Conservation (phyloP, 495 filamentous ascomycete genomes). For the Neurospora sp. region DNA sequence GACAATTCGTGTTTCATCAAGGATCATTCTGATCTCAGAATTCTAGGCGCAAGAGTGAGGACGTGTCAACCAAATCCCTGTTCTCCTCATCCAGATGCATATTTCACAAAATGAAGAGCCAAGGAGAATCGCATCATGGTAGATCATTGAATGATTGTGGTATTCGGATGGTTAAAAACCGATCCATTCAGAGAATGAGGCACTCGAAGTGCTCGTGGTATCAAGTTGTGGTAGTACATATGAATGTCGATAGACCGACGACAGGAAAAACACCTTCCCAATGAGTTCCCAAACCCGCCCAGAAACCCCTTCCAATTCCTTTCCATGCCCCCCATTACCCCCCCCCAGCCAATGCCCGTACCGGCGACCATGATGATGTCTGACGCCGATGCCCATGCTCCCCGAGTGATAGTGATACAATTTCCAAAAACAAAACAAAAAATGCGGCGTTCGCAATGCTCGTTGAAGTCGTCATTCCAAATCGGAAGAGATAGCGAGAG, state of each 20-base stretch:
- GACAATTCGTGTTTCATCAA: not conserved
- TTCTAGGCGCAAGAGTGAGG: not conserved
- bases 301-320: not conserved
- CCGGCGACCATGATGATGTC: not conserved
- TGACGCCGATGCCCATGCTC: conserved; percentile 1
- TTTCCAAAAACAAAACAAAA: not conserved
- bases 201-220: not conserved
- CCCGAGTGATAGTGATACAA: not conserved
- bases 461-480: conserved; percentile 12
- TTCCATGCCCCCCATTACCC: not conserved
- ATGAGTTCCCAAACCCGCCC: not conserved
- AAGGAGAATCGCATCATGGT: not conserved
- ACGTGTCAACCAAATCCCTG: not conserved
- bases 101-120: not conserved
- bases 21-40: not conserved
- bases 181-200: not conserved
- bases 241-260: not conserved
- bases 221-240: not conserved
- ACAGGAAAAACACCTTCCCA: not conserved
- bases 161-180: not conserved
- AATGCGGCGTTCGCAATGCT: conserved; percentile 8
- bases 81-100: not conserved
- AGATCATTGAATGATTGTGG: not conserved
- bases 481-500: conserved; percentile 3
- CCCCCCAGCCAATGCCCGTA: not conserved